A percentile compares a stretch with the other conserved stretches of the same genome.
These are phyloP conservation scores for Amphichorda felina DNA, from an alignment of 2,329 filamentous ascomycete genomes.

Conservation along the genomic window DNA sequence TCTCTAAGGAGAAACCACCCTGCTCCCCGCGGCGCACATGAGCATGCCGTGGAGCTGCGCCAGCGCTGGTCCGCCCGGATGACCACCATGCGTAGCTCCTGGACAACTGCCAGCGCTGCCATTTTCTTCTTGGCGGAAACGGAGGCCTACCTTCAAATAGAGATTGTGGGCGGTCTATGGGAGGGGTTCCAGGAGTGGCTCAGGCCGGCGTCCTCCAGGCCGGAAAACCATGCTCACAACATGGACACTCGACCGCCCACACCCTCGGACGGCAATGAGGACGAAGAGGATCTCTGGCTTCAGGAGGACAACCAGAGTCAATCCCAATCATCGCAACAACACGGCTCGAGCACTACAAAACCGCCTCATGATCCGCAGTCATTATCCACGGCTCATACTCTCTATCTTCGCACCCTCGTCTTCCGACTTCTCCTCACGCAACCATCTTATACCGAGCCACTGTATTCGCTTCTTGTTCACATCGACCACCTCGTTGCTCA, in stretches of 20 bases:
- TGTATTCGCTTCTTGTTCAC: constrained; percentile 57
- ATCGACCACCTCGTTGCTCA: constrained; percentile 76
- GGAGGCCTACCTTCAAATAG: constrained; percentile 79
- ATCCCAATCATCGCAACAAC: constrained; percentile 11
- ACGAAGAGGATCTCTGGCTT: constrained; percentile 17
- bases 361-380: constrained; percentile 67
- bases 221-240: not conserved
- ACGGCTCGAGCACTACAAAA: not conserved
- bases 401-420: constrained; percentile 59
- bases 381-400: constrained; percentile 65
- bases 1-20: constrained; percentile 68
- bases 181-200: constrained; percentile 71
- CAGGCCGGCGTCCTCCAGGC: constrained; percentile 12
- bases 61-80: constrained; percentile 51
- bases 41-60: constrained; percentile 49
- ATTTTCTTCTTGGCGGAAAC: constrained; percentile 85
- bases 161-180: constrained; percentile 75
- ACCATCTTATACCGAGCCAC: constrained; percentile 46
- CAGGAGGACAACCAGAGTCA: constrained; percentile 4
- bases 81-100: constrained; percentile 64
- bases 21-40: constrained; percentile 49
- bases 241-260: not conserved
- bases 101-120: constrained; percentile 80
- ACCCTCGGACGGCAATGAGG: constrained; percentile 2
- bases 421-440: constrained; percentile 57